Base-by-base conservation (phyloP, 148 eudicot species). In the Amaranthus hypochondriacus region DNA sequence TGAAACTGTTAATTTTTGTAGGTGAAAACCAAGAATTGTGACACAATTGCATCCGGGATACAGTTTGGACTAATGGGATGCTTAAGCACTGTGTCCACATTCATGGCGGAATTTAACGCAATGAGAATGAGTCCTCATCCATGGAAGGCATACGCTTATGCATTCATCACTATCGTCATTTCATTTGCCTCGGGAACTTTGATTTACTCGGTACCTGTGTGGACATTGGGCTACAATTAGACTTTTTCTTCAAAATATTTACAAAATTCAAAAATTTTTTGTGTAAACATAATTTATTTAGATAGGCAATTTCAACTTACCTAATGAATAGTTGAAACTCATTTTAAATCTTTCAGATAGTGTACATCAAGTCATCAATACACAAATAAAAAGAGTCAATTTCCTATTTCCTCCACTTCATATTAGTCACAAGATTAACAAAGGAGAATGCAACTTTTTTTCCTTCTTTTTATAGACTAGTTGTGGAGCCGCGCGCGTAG, bases 1-100 rank as follows among this genome's bases (percentile, higher is more conserved):
- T 66, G 6, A 53, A 18, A 9, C 62, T 43, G 42, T 5, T 72
- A 43, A 8, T 18, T 65, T 21, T 6, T 62, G 51, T 62, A 92
- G 98, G 93, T 86, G 44, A 74, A 84, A 0, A 88, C 83, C 0
- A 66, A 76, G 70, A 73, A 63, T 3, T 91, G 87, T 64, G 78
- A 85, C 64, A 88, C 89, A 4, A 77, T 88, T 12, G 89, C 92
- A 11, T 55, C 84, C 3, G 98, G 90, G 9, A 54, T 93, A 48
- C 97, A 93, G 68, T 78, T 93, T 11, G 98, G 98, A 2, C 66
- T 93, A 12, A 49, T 88, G 81, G 97, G 98, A 21, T 89, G 91
- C 74, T 82, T 95, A 64, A 92, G 98, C 81, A 92, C 98, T 5
- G 98, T 95, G 46, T 95, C 97, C 9, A 95, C 97, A 6, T 92